Evolutionary conservation across 208 protist genomes (phyloP).

Genomic region (Leishmania mexicana): DNA sequence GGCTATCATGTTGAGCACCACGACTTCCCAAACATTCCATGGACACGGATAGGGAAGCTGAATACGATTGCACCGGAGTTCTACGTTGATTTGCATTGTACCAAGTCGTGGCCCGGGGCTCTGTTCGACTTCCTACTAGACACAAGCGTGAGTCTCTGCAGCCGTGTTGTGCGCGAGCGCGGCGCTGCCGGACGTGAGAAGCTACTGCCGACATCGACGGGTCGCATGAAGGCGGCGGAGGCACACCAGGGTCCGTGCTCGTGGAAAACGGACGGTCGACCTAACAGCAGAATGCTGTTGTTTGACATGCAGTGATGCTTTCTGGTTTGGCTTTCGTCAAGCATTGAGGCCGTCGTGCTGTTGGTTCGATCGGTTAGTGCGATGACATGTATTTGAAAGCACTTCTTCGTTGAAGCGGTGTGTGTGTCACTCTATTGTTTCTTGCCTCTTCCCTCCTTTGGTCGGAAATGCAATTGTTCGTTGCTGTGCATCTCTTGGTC

Average conservation of each 20-base stretch:
- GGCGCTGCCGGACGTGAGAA: constrained; percentile 51
- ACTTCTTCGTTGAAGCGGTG: neutral
- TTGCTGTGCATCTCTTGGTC: neutral
- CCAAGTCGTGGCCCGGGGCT: constrained; percentile 79
- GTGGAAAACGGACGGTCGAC: constrained; percentile 32
- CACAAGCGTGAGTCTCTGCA: constrained; percentile 62
- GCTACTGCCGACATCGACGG: constrained; percentile 45
- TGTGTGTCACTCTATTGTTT: neutral
- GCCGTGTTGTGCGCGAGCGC: constrained; percentile 77
- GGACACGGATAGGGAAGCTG: constrained; percentile 83
- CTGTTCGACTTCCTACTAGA: constrained; percentile 88
- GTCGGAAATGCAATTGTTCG: neutral
- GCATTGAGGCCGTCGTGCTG: neutral
- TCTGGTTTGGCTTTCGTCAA: neutral
- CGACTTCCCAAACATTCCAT: constrained; percentile 96
- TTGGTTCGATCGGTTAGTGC: neutral
- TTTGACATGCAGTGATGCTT: neutral
- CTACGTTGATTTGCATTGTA: constrained; percentile 84
- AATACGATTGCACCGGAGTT: constrained; percentile 93
- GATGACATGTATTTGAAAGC: neutral
- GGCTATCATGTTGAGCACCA: constrained; percentile 98
- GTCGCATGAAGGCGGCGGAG: constrained; percentile 42
- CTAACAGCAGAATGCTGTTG: neutral
- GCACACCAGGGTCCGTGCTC: constrained; percentile 51
- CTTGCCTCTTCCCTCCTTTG: neutral